phyloP scores from a whole-genome alignment of 805 yeast genomes.

The Suhomyces vadensis region DNA sequence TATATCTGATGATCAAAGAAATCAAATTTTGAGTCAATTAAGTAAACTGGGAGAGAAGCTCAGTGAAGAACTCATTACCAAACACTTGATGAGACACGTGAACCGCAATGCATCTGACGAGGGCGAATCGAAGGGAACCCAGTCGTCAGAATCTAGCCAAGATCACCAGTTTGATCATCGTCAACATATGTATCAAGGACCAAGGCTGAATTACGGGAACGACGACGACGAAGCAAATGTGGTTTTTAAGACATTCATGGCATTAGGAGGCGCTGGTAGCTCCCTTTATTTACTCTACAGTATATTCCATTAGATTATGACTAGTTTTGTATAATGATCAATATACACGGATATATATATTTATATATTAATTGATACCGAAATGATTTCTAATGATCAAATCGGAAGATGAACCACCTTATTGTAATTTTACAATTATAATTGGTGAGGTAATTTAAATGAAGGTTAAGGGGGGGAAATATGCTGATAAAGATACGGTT shows the following conservation, averaged over 20 bases:
- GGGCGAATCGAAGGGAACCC: background rate
- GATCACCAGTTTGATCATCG: background rate
- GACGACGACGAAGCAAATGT: constrained; percentile 14
- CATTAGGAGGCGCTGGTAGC: constrained; percentile 36
- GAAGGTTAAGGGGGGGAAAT: too few relatives aligned
- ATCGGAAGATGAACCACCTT: background rate
- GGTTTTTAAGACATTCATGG: constrained; percentile 23
- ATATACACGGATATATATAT: background rate
- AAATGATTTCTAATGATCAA: background rate
- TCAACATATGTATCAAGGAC: constrained; percentile 39
- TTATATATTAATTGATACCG: background rate
- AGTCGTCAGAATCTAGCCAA: background rate
- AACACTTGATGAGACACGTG: constrained; percentile 43
- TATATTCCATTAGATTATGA: constrained; percentile 6
- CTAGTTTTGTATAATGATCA: constrained; percentile 5
- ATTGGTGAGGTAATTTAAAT: too few relatives aligned
- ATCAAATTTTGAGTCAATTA: constrained; percentile 34
- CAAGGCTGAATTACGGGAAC: constrained; percentile 16
- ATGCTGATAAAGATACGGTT: background rate
- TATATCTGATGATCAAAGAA: constrained; percentile 31
- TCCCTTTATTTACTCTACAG: constrained; percentile 31
- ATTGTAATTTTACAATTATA: background rate
- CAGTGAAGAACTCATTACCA: constrained; percentile 43
- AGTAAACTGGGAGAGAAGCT: constrained; percentile 35
- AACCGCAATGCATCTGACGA: constrained; percentile 11